Percentiles rank a stretch among this genome's conserved stretches.
These are phyloP conservation scores for Hypoxylon crocopeplum DNA, from an alignment of 495 filamentous ascomycete genomes.

Conservation along the genomic window DNA sequence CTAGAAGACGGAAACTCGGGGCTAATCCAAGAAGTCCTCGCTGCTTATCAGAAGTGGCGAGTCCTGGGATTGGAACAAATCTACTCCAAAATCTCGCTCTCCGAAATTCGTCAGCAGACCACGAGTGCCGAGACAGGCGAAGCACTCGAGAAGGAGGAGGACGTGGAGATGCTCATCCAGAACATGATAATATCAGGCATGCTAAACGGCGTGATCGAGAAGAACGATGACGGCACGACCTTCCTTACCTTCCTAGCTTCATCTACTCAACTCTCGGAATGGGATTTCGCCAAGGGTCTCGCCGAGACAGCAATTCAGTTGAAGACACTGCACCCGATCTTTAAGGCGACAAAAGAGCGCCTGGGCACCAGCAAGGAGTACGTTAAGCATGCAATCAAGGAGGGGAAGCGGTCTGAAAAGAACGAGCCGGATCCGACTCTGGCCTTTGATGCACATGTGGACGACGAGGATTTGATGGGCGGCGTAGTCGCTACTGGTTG, in stretches of 20 bases:
- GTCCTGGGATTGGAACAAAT: conserved; percentile 52
- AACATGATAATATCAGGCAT: conserved; percentile 65
- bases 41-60: conserved; percentile 58
- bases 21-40: conserved; percentile 55
- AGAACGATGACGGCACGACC: conserved; percentile 46
- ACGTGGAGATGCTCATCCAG: conserved; percentile 53
- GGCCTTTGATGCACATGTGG: conserved; percentile 50
- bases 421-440: conserved; percentile 42
- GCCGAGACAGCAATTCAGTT: conserved; percentile 50
- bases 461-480: conserved; percentile 76
- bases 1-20: conserved; percentile 57
- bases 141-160: conserved; percentile 57
- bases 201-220: conserved; percentile 61
- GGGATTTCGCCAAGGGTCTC: conserved; percentile 53
- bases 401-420: conserved; percentile 50
- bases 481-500: conserved; percentile 43
- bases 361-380: conserved; percentile 68
- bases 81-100: conserved; percentile 60
- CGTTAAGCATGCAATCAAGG: conserved; percentile 54
- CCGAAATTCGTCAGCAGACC: conserved; percentile 56
- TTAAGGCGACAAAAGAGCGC: conserved; percentile 59
- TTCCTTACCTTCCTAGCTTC: conserved; percentile 49
- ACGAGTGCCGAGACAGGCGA: conserved; percentile 56
- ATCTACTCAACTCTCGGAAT: conserved; percentile 51
- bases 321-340: conserved; percentile 47